These are phyloP conservation scores for Breynia disticha DNA, from an alignment of 441 rosid genomes.

Conservation along the genomic window DNA sequence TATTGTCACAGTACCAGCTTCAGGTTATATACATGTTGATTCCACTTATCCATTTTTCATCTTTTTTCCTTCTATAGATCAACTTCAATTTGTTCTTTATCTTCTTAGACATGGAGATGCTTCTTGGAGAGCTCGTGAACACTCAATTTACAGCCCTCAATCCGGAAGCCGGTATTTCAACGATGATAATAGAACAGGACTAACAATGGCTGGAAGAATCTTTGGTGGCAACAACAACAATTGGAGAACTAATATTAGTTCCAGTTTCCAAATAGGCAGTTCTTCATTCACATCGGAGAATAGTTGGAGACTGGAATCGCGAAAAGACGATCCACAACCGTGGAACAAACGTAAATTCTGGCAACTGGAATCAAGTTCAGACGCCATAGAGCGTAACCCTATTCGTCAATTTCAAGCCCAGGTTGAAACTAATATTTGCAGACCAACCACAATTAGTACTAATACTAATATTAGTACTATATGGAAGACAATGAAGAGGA, in stretches of 20 bases:
- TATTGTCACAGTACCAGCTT: slow-evolving; percentile 29
- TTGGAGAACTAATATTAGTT: slow-evolving; percentile 12
- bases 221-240: slow-evolving; percentile 21
- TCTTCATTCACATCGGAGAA: slow-evolving; percentile 9
- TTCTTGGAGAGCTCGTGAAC: slow-evolving; percentile 41
- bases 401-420: too few species aligned
- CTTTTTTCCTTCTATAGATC: not conserved
- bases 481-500: slow-evolving; percentile 32
- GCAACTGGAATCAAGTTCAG: slow-evolving; percentile 16
- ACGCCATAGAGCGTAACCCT: slow-evolving; percentile 10
- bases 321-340: slow-evolving; percentile 11
- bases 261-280: slow-evolving; percentile 13
- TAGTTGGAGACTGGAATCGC: slow-evolving; percentile 23
- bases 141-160: slow-evolving; percentile 17
- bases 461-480: too few species aligned
- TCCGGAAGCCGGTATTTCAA: slow-evolving; percentile 26
- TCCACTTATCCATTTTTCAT: not conserved
- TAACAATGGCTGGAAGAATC: slow-evolving; percentile 27
- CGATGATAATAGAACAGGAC: slow-evolving; percentile 27
- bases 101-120: slow-evolving; percentile 42
- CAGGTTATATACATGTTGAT: slow-evolving; percentile 26
- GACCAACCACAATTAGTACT: too few species aligned
- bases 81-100: not conserved
- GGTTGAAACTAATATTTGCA: too few species aligned
- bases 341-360: slow-evolving; percentile 11